These are phyloP conservation scores for Psidium friedrichsthalianum DNA, from an alignment of 345 rosid species.

Conservation along the genomic window DNA sequence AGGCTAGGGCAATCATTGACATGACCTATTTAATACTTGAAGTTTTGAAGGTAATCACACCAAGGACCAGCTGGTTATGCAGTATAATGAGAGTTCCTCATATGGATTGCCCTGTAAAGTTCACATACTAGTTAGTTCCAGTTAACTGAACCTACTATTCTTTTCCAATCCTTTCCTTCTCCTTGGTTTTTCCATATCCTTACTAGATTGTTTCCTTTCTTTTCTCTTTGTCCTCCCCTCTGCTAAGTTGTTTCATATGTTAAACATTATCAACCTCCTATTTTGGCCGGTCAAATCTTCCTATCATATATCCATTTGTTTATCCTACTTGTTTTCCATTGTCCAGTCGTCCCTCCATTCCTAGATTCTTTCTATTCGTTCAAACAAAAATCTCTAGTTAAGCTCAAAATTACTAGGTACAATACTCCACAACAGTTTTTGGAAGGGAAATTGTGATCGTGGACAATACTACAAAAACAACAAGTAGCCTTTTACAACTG, in stretches of 20 bases:
- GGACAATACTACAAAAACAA: neutral
- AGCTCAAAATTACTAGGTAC: neutral
- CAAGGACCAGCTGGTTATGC: neutral
- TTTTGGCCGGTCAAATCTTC: neutral
- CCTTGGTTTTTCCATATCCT: neutral
- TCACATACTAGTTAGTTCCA: neutral
- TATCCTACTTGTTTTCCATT: neutral
- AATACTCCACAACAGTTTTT: neutral
- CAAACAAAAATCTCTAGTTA: neutral
- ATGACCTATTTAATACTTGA: neutral
- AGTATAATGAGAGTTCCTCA: neutral
- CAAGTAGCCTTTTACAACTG: no score
- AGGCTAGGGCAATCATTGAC: neutral
- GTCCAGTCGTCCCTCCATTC: neutral
- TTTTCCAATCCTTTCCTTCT: neutral
- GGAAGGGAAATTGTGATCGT: neutral
- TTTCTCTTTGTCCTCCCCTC: neutral
- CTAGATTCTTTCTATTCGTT: no score
- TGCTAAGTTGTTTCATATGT: neutral
- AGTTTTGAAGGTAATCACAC: neutral
- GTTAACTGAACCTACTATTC: neutral
- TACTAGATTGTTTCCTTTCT: neutral
- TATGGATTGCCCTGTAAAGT: neutral
- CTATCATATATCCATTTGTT: neutral
- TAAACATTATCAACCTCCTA: neutral